phyloP scores from a whole-genome alignment of 495 filamentous ascomycete genomes.

The Penicillium silybi region DNA sequence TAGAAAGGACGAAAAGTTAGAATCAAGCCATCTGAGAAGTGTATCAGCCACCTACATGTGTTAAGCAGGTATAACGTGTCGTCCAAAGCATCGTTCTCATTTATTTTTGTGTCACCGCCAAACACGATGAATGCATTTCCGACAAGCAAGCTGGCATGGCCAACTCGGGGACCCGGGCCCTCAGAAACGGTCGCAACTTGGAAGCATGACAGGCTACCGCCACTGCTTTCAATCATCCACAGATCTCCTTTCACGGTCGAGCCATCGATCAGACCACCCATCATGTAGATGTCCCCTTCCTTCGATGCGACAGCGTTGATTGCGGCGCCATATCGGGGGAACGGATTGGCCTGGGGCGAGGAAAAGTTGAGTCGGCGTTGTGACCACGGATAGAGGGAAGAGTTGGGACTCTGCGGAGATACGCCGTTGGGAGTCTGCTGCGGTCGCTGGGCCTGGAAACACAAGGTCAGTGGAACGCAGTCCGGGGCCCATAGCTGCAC shows the following conservation, averaged over 20 bases:
- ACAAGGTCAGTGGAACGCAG: not conserved
- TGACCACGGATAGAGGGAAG: conserved; percentile 91
- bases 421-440: conserved; percentile 32
- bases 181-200: conserved; percentile 88
- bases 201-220: conserved; percentile 80
- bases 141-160: conserved; percentile 89
- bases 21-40: not conserved
- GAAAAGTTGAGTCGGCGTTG: conserved; percentile 84
- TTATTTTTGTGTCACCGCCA: conserved; percentile 95
- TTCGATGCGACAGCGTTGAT: conserved; percentile 91
- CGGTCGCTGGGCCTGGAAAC: conserved; percentile 30
- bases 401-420: conserved; percentile 41
- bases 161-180: conserved; percentile 91
- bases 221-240: conserved; percentile 93
- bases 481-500: conserved; percentile 3
- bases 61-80: conserved; percentile 96
- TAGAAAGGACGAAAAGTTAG: conserved; percentile 30
- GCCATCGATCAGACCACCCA: conserved; percentile 94
- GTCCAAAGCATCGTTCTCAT: conserved; percentile 85
- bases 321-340: conserved; percentile 95
- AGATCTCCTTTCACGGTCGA: conserved; percentile 94
- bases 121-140: conserved; percentile 99
- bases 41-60: conserved; percentile 67
- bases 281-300: conserved; percentile 95
- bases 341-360: conserved; percentile 76